Evolutionary conservation across 148 eudicot species (phyloP).

Genomic region (Rhododendron henanense): DNA sequence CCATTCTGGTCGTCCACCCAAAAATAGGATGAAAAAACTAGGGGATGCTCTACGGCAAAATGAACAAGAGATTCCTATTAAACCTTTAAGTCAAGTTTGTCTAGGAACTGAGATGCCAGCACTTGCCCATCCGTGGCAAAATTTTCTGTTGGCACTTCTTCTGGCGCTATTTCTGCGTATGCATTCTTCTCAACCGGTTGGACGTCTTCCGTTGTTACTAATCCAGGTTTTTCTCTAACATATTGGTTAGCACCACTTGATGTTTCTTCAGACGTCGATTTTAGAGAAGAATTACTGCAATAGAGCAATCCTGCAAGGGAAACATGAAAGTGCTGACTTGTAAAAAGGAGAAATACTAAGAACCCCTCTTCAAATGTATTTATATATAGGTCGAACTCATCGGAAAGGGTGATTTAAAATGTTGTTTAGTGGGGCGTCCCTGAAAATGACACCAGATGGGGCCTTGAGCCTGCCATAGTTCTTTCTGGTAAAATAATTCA

Average conservation of each 20-base stretch:
- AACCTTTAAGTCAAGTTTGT: slow-evolving; percentile 55
- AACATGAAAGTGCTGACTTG: neutral
- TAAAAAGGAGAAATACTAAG: neutral
- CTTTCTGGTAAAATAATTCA: neutral
- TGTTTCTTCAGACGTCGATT: slow-evolving; percentile 43
- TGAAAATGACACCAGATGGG: neutral
- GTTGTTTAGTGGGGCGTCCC: neutral
- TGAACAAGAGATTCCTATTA: neutral
- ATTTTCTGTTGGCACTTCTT: slow-evolving; percentile 21
- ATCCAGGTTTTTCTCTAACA: slow-evolving; percentile 21
- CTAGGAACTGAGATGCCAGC: slow-evolving; percentile 35
- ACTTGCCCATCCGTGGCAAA: slow-evolving; percentile 23
- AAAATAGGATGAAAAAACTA: neutral
- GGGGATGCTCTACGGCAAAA: neutral
- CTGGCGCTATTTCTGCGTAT: slow-evolving; percentile 15
- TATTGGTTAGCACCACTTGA: slow-evolving; percentile 26
- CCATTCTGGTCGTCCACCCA: neutral
- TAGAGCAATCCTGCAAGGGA: slow-evolving; percentile 27
- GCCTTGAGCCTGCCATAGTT: no score
- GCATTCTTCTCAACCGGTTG: slow-evolving; percentile 19
- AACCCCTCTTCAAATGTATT: neutral
- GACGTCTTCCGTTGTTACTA: slow-evolving; percentile 26
- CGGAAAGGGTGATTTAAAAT: neutral
- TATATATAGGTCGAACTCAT: no score
- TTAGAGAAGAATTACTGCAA: slow-evolving; percentile 23